Base-by-base conservation (phyloP, 192 early-diverging fungal genomes). In the Podila horticola region DNA sequence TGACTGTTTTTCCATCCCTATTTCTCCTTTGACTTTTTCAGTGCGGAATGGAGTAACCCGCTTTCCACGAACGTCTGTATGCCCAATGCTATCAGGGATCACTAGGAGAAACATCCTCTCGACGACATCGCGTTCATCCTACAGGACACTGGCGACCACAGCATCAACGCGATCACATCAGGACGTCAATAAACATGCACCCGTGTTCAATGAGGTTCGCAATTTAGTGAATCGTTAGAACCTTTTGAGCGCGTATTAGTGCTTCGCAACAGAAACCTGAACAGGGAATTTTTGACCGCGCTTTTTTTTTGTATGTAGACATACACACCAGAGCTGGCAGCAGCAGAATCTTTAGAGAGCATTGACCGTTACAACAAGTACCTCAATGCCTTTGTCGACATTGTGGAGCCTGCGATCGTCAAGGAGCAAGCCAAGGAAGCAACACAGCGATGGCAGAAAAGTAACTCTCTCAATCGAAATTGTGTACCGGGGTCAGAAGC, bases 371-470 rank as follows among this genome's bases (percentile, higher is more conserved):
- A 85, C 51, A 85, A 88, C 62, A 36, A 26, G 34, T 74, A 82
- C 45, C 19, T 84, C 20, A 88, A 86, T 61, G 85, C 85, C 1
- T 86, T 84, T 71, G 51, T 85, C 58, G 77, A 86, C 30, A 59
- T 85, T 8, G 70, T 83, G 24, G 69, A 77, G 51, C 65, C 63
- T 24, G n/a, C 66, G 1, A 36, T 50, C 4, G 29, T 85, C 45
- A 57, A 74, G 17, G 41, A 66, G 20, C 63, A 74, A 28, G 75
- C 79, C 15, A 51, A 52, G 24, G 74, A 76, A n/a, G 70, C 79
- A 26, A 59, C 83, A 30, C 59, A 57, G 10, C 69, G 84, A 68
- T 82, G 76, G 82, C 48, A 59, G 28, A 67, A 34, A 41, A 76
- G 85, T 86, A 76, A 55, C n/a, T 6, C 3, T 3, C 52, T 24